These are phyloP conservation scores for Gautieria morchelliformis DNA, from an alignment of 768 basidiomycete genomes.

Conservation along the genomic window DNA sequence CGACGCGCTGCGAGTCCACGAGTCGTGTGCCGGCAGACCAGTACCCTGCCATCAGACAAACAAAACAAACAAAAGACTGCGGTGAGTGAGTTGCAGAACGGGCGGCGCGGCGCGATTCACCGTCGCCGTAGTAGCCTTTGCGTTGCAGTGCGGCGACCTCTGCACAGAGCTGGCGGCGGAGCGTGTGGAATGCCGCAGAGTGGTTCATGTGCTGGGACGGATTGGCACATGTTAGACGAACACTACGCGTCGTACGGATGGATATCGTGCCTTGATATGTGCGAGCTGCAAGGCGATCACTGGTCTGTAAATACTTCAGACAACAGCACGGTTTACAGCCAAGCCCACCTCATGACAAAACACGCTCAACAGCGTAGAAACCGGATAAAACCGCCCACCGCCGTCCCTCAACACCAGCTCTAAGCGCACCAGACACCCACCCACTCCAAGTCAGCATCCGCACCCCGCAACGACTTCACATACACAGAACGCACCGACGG, in stretches of 20 bases:
- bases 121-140: constrained; percentile 77
- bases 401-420: constrained; percentile 66
- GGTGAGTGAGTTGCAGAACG: background rate
- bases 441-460: background rate
- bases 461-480: background rate
- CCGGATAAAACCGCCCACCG: constrained; percentile 51
- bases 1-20: constrained; percentile 48
- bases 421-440: constrained; percentile 17
- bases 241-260: too few species aligned
- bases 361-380: constrained; percentile 63
- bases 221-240: background rate
- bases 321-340: too few species aligned
- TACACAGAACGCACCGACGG: constrained; percentile 40
- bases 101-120: constrained; percentile 23
- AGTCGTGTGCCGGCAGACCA: constrained; percentile 75
- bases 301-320: background rate
- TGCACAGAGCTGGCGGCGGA: constrained; percentile 55
- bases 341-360: constrained; percentile 71
- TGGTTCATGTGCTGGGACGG: constrained; percentile 67
- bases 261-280: constrained; percentile 55
- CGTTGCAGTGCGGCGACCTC: constrained; percentile 66
- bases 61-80: background rate
- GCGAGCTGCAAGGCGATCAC: constrained; percentile 43
- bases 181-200: constrained; percentile 61
- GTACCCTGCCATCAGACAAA: constrained; percentile 40